These are phyloP conservation scores for Speleostelium caveatum DNA, from an alignment of 78 protist species.

Conservation along the genomic window DNA sequence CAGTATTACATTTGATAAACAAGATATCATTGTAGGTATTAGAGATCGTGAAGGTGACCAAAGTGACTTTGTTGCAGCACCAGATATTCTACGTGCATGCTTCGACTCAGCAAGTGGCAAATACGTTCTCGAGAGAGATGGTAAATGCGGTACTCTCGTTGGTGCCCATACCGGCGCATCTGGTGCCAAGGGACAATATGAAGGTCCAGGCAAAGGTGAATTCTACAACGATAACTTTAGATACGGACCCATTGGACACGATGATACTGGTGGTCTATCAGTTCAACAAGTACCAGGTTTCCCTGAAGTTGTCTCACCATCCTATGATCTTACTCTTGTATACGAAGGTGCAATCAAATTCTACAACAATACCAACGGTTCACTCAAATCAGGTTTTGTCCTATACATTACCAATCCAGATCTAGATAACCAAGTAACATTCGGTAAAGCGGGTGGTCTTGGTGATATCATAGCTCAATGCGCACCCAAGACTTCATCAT, in stretches of 20 bases:
- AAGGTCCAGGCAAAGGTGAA: slow-evolving; percentile 69
- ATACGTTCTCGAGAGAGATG: slow-evolving; percentile 39
- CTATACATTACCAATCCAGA: slow-evolving; percentile 10
- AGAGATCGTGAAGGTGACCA: slow-evolving; percentile 68
- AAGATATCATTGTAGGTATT: slow-evolving; percentile 16
- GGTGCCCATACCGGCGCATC: slow-evolving; percentile 54
- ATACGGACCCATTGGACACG: slow-evolving; percentile 23
- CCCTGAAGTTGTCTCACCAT: slow-evolving; percentile 28
- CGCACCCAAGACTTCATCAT: slow-evolving; percentile 17
- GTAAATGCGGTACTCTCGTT: slow-evolving; percentile 28
- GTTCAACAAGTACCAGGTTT: slow-evolving; percentile 36
- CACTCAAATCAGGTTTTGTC: slow-evolving; percentile 65
- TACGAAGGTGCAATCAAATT: slow-evolving; percentile 62
- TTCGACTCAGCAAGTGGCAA: background rate
- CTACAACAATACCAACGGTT: slow-evolving; percentile 33
- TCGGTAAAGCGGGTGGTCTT: slow-evolving; percentile 57
- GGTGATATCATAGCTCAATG: slow-evolving; percentile 56
- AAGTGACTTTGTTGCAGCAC: slow-evolving; percentile 15
- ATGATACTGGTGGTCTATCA: slow-evolving; percentile 51
- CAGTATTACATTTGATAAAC: slow-evolving; percentile 40
- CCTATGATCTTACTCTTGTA: slow-evolving; percentile 16
- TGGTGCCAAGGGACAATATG: slow-evolving; percentile 23
- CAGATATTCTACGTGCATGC: slow-evolving; percentile 46
- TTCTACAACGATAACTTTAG: slow-evolving; percentile 59
- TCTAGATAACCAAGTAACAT: slow-evolving; percentile 12